Base-by-base conservation (phyloP, 2,329 filamentous ascomycete species). In the Ceratocystiopsis minuta region DNA sequence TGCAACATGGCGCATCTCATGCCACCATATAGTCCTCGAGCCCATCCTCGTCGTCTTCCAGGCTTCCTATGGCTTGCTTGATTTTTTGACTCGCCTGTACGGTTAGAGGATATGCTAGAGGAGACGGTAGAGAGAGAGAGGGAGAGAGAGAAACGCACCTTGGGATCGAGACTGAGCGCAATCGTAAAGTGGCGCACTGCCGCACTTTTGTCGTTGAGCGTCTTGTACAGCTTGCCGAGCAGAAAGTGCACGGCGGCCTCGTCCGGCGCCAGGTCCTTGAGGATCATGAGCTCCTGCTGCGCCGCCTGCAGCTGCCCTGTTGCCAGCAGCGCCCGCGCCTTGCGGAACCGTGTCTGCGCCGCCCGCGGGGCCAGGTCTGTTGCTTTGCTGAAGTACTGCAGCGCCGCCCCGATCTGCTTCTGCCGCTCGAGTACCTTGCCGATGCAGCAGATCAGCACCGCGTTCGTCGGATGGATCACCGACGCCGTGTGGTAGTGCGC, bases 181-280 rank as follows among this genome's bases (percentile, higher is more conserved):
- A 87, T 88, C 7, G 90, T 98, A 57, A 93, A 93, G 58, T 95
- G 85, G 45, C 80, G 78, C 45, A 98, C 82, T n/a, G 90, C 87
- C 52, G 77, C 70, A 46, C 77, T 76, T 57, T 77, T 81, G 53
- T 84, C 74, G 51, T 75, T 76, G 53, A 83, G 66, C 43, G 66
- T 69, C 59, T 80, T 80, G 61, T 86, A 85, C 48, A 86, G 70
- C 55, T 84, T 83, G 16, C 87, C 92, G 34, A 98, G 75, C 48
- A 94, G 65, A 64, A 95, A 98, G 62, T 95, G 90, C 34, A 98
- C 87, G 53, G 87, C 93, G 5, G 88, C 84, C 58, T 96, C 88
- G 54, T 98, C 87, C 0, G 90, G 88, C 6, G 86, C 87, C 47
- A 93, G 68, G 51, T 93, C 84, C 55, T 92, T 90, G 45, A 98